These are phyloP conservation scores for Sphaerobolus stellatus DNA, from an alignment of 1,284 basidiomycete species.

Conservation along the genomic window DNA sequence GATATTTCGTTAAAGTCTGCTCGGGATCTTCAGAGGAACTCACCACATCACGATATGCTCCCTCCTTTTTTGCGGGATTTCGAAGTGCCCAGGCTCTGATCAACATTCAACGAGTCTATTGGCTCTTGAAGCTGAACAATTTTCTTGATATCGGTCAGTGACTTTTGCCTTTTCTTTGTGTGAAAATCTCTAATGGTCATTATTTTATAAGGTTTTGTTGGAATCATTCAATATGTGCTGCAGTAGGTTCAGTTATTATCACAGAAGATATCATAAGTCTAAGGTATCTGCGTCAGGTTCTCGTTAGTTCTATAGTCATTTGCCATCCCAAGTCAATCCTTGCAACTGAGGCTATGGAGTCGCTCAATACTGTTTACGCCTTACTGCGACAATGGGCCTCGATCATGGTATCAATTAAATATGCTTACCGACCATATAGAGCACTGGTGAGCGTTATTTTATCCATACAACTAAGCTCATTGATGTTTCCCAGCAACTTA, in stretches of 20 bases:
- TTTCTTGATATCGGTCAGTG: slow-evolving; percentile 5
- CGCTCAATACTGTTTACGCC: not conserved
- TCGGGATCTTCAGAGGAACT: not conserved
- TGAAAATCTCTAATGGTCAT: too few relatives aligned
- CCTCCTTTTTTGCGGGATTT: not conserved
- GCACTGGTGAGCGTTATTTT: not conserved
- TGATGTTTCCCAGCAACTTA: too few relatives aligned
- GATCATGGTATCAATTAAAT: not conserved
- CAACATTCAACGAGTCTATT: too few relatives aligned
- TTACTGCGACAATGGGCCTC: not conserved
- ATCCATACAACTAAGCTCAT: too few relatives aligned
- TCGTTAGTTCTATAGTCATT: slow-evolving; percentile 6
- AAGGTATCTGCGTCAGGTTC: not conserved
- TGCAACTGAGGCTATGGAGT: slow-evolving; percentile 2
- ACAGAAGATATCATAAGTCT: too few relatives aligned
- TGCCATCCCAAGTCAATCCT: slow-evolving; percentile 5
- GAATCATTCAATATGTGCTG: not conserved
- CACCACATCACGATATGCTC: not conserved
- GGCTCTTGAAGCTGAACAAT: slow-evolving; percentile 6
- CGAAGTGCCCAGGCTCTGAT: not conserved
- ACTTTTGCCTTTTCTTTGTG: too few relatives aligned
- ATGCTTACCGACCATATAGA: not conserved
- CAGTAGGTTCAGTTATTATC: too few relatives aligned
- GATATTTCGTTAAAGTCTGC: not conserved
- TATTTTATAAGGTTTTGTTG: not conserved